Percentiles rank a stretch among this genome's conserved stretches.
These are phyloP conservation scores for Fraxinus albicans DNA, from an alignment of 305 asterid genomes.

Conservation along the genomic window DNA sequence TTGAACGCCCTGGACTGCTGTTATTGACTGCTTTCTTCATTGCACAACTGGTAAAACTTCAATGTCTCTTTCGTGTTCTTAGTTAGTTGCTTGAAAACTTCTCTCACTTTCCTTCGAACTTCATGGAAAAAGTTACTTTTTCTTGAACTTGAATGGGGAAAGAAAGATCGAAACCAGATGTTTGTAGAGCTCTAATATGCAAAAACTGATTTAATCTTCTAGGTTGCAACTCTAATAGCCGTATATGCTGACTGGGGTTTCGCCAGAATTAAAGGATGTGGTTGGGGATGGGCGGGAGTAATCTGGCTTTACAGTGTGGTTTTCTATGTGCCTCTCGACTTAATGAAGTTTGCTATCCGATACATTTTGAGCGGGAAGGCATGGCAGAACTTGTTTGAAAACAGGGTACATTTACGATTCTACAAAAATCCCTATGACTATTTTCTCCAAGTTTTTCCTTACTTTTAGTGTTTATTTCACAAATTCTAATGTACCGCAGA, in stretches of 20 bases:
- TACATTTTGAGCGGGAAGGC: slow-evolving; percentile 56
- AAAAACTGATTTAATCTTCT: neutral
- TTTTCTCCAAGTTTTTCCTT: neutral
- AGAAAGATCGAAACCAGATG: neutral
- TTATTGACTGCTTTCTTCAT: slow-evolving; percentile 44
- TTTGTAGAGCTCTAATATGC: neutral
- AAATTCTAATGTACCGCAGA: neutral
- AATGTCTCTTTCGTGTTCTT: neutral
- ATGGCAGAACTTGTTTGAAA: slow-evolving; percentile 49
- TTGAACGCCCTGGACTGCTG: slow-evolving; percentile 51
- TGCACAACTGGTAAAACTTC: slow-evolving; percentile 46
- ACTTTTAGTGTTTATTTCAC: neutral
- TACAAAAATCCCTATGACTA: neutral
- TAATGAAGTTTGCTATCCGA: slow-evolving; percentile 51
- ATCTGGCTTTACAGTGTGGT: slow-evolving; percentile 68
- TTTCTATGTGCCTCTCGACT: slow-evolving; percentile 59
- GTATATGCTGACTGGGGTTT: slow-evolving; percentile 58
- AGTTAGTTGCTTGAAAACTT: neutral
- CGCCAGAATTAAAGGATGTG: slow-evolving; percentile 64
- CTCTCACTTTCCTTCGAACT: neutral
- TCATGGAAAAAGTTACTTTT: neutral
- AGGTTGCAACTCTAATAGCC: slow-evolving; percentile 61
- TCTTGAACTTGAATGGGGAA: neutral
- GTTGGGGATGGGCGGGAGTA: slow-evolving; percentile 87
- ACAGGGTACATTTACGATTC: slow-evolving; percentile 34